Conservation (phyloP, 2,329 filamentous ascomycete species). For the Dactylellina drechsleri region DNA sequence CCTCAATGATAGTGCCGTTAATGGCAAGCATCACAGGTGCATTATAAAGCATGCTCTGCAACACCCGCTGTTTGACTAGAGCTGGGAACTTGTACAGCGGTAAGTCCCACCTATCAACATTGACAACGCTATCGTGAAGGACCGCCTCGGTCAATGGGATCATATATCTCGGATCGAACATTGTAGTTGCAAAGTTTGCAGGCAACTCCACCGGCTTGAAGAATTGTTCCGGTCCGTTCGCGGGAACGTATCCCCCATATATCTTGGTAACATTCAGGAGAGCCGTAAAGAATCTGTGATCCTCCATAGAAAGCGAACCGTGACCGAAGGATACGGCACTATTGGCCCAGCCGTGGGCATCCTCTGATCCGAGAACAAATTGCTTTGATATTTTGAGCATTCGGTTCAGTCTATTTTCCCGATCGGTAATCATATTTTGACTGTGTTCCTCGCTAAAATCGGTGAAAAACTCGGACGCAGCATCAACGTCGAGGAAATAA, state of each 20-base stretch:
- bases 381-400: constrained; percentile 21
- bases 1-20: constrained; percentile 23
- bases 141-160: constrained; percentile 18
- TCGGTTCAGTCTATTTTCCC: constrained; percentile 22
- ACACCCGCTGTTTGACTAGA: constrained; percentile 5
- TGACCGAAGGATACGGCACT: constrained; percentile 18
- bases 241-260: constrained; percentile 18
- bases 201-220: constrained; percentile 21
- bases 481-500: constrained; percentile 36
- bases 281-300: neutral
- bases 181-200: constrained; percentile 20
- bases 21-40: constrained; percentile 14
- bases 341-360: constrained; percentile 32
- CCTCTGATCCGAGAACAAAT: constrained; percentile 23
- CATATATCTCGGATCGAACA: constrained; percentile 22
- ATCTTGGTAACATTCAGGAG: neutral
- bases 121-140: constrained; percentile 24
- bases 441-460: constrained; percentile 10
- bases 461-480: constrained; percentile 21
- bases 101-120: constrained; percentile 31
- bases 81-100: constrained; percentile 28
- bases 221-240: constrained; percentile 4
- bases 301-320: constrained; percentile 5
- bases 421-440: constrained; percentile 20
- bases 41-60: constrained; percentile 28